Evolutionary conservation across 2,329 filamentous ascomycete species (phyloP), one percentile per base, ranked within the genome.

Genomic region (Alternaria hordeiaustralica): DNA sequence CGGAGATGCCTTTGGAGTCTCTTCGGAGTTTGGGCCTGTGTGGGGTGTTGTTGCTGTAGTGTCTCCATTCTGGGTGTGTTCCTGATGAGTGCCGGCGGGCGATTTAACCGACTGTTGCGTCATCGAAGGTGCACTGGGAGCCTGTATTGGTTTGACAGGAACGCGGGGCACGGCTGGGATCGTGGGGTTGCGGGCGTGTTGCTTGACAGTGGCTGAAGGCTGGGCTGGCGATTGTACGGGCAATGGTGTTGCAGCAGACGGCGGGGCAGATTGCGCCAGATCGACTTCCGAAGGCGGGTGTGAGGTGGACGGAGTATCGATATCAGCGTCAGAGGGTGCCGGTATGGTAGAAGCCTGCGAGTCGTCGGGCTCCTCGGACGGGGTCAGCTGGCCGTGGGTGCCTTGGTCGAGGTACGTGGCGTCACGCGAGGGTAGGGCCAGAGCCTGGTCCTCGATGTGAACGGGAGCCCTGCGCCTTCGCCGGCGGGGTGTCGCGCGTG

Each of bases 281-380:
- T 86, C 84, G 33, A 79, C 80, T 66, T 89, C 86, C 3, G 87
- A 89, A 10, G 86, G 86, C 45, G 85, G 84, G 63, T 87, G 84
- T 9, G 87, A 88, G 9, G 86, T 86, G 4, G 84, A 84, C 10
- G 87, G 87, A 2, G 87, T 89, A 65, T 88, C 87, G 7, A 80
- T 72, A 76, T 84, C 81, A 28, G 79, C 82, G 18, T 85, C 82
- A 13, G 83, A 84, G 8, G 80, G 77, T 12, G 79, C 80, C 26
- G 83, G 80, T 11, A 81, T 73, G 12, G 82, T 84, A 3, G 82
- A 83, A 9, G 80, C 75, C 58, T 83, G 82, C 0, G 82, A 83
- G 55, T 80, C 76, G 59, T 70, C 70, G 3, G 77, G 70, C 36
- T 73, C 77, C 46, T 76, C 77, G 5, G 69, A 84, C 46, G 84